Evolutionary conservation across 2,329 filamentous ascomycete species (phyloP), one percentile per base, ranked within the genome.

Genomic region (Teratosphaeria viscida): DNA sequence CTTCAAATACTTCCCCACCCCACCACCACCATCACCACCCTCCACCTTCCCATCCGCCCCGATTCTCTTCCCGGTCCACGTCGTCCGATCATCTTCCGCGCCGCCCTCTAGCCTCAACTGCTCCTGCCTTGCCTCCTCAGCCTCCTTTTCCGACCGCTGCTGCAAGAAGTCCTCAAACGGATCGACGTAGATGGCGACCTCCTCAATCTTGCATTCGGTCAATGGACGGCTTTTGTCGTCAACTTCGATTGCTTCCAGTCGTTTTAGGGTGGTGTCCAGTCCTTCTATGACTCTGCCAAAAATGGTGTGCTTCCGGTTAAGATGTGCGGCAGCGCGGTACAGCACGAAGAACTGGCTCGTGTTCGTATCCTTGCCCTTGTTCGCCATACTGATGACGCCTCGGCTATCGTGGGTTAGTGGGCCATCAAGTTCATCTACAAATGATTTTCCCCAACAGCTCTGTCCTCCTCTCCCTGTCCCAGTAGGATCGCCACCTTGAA

Each of bases 341-440:
- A 88, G 89, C 70, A 99, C 88, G 79, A 97, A 99, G 74, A 87
- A 99, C 74, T 99, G 94, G 66, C 85, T 90, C 8, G 89, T 94
- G 75, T 99, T 99, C 26, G 92, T 97, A 71, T 96, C 92, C 71
- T 96, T 96, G 60, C 94, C 94, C 72, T 99, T 99, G 75, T 99
- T 99, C 49, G 94, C 94, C 94, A 99, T 99, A 66, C 87, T 91
- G 29, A 95, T 71, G 0, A 92, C 83, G 12, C 94, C 94, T 32
- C 92, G 81, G 0, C 81, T 77, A 69, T 90, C 87, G 68, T 99
- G 94, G n/a, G 86, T 88, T 49, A 91, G 75, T 0, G 92, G 90
- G 0, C 92, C 91, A 16, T 96, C 91, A 63, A 97, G 87, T 72
- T 99, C 94, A 72, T 99, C 94, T 57, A 87, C 81, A 69, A 99